These are phyloP conservation scores for Trichoderma endophyticum DNA, from an alignment of 2,329 filamentous ascomycete species.

Conservation along the genomic window DNA sequence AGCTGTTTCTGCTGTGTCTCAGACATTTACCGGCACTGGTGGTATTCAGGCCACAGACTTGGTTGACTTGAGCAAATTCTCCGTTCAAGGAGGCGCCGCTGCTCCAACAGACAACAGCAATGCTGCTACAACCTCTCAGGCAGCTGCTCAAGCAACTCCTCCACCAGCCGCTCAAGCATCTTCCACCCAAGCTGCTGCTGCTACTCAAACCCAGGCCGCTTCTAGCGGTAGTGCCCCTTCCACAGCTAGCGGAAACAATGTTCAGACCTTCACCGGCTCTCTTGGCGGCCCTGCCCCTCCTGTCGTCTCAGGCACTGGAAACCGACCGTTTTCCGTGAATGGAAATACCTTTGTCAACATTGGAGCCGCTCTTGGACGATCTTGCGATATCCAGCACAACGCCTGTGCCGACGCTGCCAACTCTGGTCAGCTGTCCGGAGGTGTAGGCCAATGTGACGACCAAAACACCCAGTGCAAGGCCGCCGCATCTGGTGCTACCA, in stretches of 20 bases:
- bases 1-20: neutral
- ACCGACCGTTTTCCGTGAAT: conserved; percentile 55
- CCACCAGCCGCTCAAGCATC: neutral
- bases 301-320: conserved; percentile 18
- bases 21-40: neutral
- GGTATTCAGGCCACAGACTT: neutral
- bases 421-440: conserved; percentile 40
- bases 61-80: neutral
- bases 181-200: neutral
- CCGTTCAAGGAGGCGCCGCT: neutral
- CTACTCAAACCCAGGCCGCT: neutral
- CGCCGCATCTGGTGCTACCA: neutral
- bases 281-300: neutral
- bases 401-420: conserved; percentile 58
- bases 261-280: neutral
- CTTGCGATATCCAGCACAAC: conserved; percentile 63
- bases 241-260: neutral
- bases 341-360: conserved; percentile 56
- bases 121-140: neutral
- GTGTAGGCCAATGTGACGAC: conserved; percentile 29
- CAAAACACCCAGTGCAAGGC: neutral
- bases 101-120: neutral
- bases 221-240: neutral
- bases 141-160: neutral
- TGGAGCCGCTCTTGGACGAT: conserved; percentile 54